These are phyloP conservation scores for Blastobotrys persicus DNA, from an alignment of 1,139 yeast genomes.

Conservation along the genomic window DNA sequence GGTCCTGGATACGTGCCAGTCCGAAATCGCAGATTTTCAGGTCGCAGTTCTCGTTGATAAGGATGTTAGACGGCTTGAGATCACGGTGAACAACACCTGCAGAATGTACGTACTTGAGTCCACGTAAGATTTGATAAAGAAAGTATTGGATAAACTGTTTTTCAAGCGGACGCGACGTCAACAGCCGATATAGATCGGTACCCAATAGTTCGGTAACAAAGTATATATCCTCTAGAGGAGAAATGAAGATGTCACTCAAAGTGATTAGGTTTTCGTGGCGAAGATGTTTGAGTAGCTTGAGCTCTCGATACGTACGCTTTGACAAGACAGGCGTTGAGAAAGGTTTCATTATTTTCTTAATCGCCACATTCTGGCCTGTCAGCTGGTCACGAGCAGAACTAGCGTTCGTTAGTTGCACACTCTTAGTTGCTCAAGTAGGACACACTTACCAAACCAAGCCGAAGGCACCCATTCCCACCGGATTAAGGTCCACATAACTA, in stretches of 20 bases:
- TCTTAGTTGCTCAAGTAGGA: neutral
- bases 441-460: constrained; percentile 75
- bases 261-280: constrained; percentile 94
- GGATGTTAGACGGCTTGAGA: constrained; percentile 81
- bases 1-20: constrained; percentile 93
- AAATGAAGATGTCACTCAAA: constrained; percentile 87
- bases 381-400: constrained; percentile 85
- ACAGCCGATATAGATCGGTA: constrained; percentile 86
- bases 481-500: constrained; percentile 86
- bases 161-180: constrained; percentile 90
- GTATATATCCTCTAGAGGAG: constrained; percentile 94
- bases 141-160: constrained; percentile 96
- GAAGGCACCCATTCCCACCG: constrained; percentile 99
- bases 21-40: constrained; percentile 97
- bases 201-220: constrained; percentile 97
- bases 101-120: constrained; percentile 84
- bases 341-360: constrained; percentile 96
- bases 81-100: constrained; percentile 98
- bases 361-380: constrained; percentile 92
- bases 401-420: constrained; percentile 1
- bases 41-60: constrained; percentile 94
- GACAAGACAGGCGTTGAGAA: constrained; percentile 93
- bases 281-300: constrained; percentile 86
- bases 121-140: constrained; percentile 76
- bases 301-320: constrained; percentile 92